phyloP scores from a whole-genome alignment of 805 yeast species.

The Groenewaldozyma tartarivorans region DNA sequence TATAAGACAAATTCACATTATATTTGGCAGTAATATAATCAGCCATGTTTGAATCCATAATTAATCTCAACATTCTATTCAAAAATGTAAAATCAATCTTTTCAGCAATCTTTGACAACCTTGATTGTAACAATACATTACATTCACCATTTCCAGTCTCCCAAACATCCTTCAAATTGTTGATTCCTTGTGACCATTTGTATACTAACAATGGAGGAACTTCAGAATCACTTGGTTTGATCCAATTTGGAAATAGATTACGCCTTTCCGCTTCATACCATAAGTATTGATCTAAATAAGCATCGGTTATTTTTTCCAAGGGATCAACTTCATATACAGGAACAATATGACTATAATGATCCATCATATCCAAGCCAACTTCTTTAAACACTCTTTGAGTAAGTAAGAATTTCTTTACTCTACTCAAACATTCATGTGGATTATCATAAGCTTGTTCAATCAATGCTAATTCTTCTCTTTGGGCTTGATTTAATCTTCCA shows the following conservation, averaged over 20 bases:
- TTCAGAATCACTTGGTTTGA: conserved; percentile 90
- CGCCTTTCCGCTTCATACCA: conserved; percentile 94
- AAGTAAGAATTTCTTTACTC: conserved; percentile 70
- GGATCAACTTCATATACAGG: conserved; percentile 91
- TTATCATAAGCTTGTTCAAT: conserved; percentile 96
- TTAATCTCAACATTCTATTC: conserved; percentile 67
- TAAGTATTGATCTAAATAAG: conserved; percentile 86
- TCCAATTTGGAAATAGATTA: conserved; percentile 87
- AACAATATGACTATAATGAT: conserved; percentile 68
- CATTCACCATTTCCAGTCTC: conserved; percentile 62
- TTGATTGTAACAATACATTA: conserved; percentile 76
- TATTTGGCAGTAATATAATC: conserved; percentile 89
- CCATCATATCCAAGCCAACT: conserved; percentile 81
- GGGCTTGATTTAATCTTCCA: conserved; percentile 72
- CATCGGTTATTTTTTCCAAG: conserved; percentile 89
- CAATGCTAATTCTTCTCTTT: conserved; percentile 84
- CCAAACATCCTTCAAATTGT: conserved; percentile 75
- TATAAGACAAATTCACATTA: conserved; percentile 70
- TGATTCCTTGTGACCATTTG: conserved; percentile 90
- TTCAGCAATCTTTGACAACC: conserved; percentile 62
- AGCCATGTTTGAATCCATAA: conserved; percentile 85
- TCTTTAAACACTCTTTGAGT: conserved; percentile 93
- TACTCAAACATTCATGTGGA: conserved; percentile 84
- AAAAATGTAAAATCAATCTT: conserved; percentile 81
- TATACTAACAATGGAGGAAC: conserved; percentile 86